phyloP scores from a whole-genome alignment of 805 yeast species.

The Barnettozyma californica region DNA sequence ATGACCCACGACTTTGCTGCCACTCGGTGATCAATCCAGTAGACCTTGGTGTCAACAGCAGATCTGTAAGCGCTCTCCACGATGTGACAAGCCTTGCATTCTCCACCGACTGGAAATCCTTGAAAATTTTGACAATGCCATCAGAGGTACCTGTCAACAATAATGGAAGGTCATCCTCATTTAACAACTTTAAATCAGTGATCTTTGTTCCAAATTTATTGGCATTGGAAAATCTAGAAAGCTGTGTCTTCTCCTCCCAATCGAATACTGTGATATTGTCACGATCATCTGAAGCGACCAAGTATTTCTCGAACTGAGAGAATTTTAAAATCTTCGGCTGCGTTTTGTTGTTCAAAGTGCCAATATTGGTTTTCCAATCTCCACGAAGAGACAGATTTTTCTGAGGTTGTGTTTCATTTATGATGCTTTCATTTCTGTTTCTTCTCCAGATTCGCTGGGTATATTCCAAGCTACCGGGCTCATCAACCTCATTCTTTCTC shows the following conservation, averaged over 20 bases:
- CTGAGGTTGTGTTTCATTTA: constrained; percentile 86
- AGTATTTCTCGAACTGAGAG: constrained; percentile 84
- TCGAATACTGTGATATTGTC: constrained; percentile 85
- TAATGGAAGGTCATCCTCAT: constrained; percentile 89
- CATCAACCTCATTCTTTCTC: constrained; percentile 78
- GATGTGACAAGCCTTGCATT: constrained; percentile 66
- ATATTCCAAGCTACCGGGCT: constrained; percentile 86
- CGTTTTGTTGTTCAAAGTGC: constrained; percentile 61
- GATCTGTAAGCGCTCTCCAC: constrained; percentile 90
- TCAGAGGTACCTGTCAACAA: constrained; percentile 87
- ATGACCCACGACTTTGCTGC: constrained; percentile 93
- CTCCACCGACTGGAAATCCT: constrained; percentile 57
- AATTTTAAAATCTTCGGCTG: constrained; percentile 77
- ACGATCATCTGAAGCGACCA: constrained; percentile 76
- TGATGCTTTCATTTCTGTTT: constrained; percentile 79
- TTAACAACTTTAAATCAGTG: constrained; percentile 78
- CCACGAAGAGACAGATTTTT: constrained; percentile 79
- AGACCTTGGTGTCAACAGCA: constrained; percentile 72
- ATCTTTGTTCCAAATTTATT: constrained; percentile 86
- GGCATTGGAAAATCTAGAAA: constrained; percentile 72
- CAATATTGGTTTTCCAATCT: constrained; percentile 68
- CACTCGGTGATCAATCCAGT: constrained; percentile 87
- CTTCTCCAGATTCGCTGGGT: constrained; percentile 83
- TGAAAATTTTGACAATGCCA: constrained; percentile 86
- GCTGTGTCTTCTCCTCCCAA: constrained; percentile 58